Base-by-base conservation (phyloP, 1,139 yeast species). In the Blastobotrys persicus region DNA sequence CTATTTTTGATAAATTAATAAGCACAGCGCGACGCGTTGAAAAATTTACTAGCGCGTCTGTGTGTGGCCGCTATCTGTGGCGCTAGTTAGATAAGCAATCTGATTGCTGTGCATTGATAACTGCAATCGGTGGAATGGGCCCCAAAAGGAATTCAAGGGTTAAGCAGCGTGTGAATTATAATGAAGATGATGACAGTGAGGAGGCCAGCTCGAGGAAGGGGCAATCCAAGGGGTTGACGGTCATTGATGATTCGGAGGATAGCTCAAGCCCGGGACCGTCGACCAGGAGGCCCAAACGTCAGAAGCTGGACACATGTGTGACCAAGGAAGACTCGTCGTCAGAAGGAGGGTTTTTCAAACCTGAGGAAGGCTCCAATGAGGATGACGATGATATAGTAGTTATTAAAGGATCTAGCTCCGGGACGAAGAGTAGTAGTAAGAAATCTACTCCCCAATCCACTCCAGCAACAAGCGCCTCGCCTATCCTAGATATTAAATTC, bases 391-490 rank as follows among this genome's bases (percentile, higher is more conserved):
- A 19, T 11, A 11, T 37, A 14, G 41, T 16, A 3, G 19, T 7
- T 18, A 9, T 37, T 14, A 16, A 11, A n/a, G 41, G 41, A 3
- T 37, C 41, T 18, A 23, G 28, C 9, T 23, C 28, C 28, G 28
- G 28, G 5, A 17, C 41, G 4, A 16, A 17, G 7, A 18, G 14
- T 4, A 37, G 41, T 19, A 37, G 41, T 14, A 37, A 37, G 19
- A 37, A 37, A 19, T 37, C 41, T 13, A 37, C 41, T 9, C 41
- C 41, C 4, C n/a, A 19, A 6, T 18, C 41, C 3, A 37, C 41
- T 3, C 41, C 41, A 19, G 11, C 13, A 9, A 37, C 41, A 28
- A 37, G 41, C 19, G 5, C 19, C 19, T 37, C 41, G n/a, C 28
- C 26, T 5, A 23, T 17, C n/a, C 26, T 34, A 34, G 19, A 31